Conservation (phyloP, 75 land plant genomes). For the Larix kaempferi region DNA sequence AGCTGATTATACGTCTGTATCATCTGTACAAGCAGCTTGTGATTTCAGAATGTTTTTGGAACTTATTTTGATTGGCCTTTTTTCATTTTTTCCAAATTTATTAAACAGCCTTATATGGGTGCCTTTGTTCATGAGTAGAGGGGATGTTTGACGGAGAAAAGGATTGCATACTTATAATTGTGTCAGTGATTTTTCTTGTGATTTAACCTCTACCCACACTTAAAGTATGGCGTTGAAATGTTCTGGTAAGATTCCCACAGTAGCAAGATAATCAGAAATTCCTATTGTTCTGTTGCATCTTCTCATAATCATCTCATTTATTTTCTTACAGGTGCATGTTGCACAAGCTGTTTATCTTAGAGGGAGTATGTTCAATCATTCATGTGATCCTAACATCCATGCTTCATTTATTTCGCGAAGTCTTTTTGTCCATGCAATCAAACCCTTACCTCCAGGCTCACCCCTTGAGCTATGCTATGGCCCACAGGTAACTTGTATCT, state of each 20-base stretch:
- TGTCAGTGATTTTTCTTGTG: no score
- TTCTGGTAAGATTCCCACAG: not conserved
- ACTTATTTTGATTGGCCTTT: no score
- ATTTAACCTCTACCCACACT: no score
- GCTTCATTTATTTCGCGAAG: conserved; percentile 64
- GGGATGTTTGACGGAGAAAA: no score
- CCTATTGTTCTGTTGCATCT: not conserved
- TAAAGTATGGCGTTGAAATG: not conserved
- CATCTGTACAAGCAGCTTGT: no score
- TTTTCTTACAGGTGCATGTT: conserved; percentile 54
- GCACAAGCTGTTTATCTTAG: conserved; percentile 74
- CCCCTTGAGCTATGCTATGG: conserved; percentile 93
- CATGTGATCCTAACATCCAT: conserved; percentile 83
- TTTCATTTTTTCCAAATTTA: no score
- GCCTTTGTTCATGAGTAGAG: no score
- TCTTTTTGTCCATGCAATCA: conserved; percentile 56
- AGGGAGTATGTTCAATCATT: conserved; percentile 86
- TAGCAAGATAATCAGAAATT: not conserved
- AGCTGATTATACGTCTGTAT: no score
- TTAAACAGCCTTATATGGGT: no score
- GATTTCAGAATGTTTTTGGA: no score
- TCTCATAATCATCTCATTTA: not conserved
- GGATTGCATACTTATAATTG: no score
- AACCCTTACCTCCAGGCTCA: conserved; percentile 43
- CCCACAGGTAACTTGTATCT: conserved; percentile 59